Percentiles rank a stretch among this genome's conserved stretches.
phyloP scores from a whole-genome alignment of 208 protist genomes.

The Borovskyia barvae region DNA sequence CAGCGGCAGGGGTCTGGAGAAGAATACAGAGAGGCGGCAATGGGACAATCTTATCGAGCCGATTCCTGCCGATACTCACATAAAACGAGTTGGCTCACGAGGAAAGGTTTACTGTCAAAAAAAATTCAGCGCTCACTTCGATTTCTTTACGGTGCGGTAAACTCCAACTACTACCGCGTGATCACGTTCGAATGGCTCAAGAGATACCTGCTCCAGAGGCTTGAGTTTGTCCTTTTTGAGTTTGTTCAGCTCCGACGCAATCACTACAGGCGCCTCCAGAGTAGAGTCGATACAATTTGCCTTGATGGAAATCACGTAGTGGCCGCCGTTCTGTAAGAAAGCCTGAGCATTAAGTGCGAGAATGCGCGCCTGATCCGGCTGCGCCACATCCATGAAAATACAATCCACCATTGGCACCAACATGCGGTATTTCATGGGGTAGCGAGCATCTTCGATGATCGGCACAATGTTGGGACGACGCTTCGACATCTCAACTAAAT shows the following conservation, averaged over 20 bases:
- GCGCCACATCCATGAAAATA: constrained; percentile 99
- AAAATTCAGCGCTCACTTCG: constrained; percentile 1
- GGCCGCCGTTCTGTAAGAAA: constrained; percentile 99
- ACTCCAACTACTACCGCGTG: constrained; percentile 98
- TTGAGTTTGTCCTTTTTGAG: constrained; percentile 97
- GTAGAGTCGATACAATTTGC: constrained; percentile 99
- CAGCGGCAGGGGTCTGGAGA: too few species aligned
- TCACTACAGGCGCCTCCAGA: constrained; percentile 95
- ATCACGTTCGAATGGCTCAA: constrained; percentile 99
- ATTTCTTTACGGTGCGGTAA: constrained; percentile 88
- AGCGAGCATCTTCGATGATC: constrained; percentile 99
- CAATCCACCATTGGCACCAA: constrained; percentile 99
- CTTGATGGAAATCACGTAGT: constrained; percentile 99
- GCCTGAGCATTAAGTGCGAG: constrained; percentile 98
- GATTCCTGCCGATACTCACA: too few species aligned
- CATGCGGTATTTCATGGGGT: constrained; percentile 99
- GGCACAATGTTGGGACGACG: constrained; percentile 99
- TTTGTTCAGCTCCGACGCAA: constrained; percentile 97
- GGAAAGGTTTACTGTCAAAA: too few species aligned
- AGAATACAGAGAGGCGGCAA: too few species aligned
- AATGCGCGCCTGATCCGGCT: constrained; percentile 99
- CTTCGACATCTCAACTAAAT: constrained; percentile 99
- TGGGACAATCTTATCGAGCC: too few species aligned
- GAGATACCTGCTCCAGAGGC: constrained; percentile 97
- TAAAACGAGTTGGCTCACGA: too few species aligned